These are phyloP conservation scores for Penicillium freii DNA, from an alignment of 2,329 filamentous ascomycete genomes.

Conservation along the genomic window DNA sequence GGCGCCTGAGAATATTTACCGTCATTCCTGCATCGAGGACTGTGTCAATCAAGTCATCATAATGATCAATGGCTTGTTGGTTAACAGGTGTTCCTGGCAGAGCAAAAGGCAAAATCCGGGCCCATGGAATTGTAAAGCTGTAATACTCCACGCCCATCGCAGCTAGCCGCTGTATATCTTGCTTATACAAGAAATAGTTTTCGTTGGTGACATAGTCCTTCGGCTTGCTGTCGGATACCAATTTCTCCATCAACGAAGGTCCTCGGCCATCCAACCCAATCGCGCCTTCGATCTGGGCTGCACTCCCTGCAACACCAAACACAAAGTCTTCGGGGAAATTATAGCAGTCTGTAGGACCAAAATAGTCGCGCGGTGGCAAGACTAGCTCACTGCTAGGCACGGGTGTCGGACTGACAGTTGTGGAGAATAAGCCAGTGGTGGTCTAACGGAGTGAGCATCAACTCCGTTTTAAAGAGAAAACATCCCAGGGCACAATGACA, in stretches of 20 bases:
- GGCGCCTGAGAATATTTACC: not conserved
- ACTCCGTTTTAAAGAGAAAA: not conserved
- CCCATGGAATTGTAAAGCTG: conserved; percentile 50
- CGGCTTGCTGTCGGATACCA: conserved; percentile 32
- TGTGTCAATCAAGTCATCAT: conserved; percentile 49
- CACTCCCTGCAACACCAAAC: conserved; percentile 45
- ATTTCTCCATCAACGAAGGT: conserved; percentile 41
- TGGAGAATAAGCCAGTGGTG: conserved; percentile 44
- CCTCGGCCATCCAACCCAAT: conserved; percentile 41
- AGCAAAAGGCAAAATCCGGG: conserved; percentile 51
- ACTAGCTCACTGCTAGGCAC: conserved; percentile 56
- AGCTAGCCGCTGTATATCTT: conserved; percentile 44
- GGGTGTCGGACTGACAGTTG: conserved; percentile 56
- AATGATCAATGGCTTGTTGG: conserved; percentile 47
- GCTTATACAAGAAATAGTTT: conserved; percentile 52
- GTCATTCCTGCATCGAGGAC: conserved; percentile 44
- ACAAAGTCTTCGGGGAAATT: conserved; percentile 41
- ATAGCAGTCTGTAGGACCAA: conserved; percentile 41
- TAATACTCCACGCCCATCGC: conserved; percentile 42
- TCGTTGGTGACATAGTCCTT: conserved; percentile 52
- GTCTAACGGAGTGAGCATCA: conserved; percentile 17
- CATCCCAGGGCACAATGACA: not conserved
- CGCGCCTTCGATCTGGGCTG: conserved; percentile 48
- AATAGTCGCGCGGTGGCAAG: conserved; percentile 54
- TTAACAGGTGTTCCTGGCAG: conserved; percentile 47